Percentiles rank a stretch among this genome's conserved stretches.
These are phyloP conservation scores for Pichia scutulata DNA, from an alignment of 805 yeast genomes.

Conservation along the genomic window DNA sequence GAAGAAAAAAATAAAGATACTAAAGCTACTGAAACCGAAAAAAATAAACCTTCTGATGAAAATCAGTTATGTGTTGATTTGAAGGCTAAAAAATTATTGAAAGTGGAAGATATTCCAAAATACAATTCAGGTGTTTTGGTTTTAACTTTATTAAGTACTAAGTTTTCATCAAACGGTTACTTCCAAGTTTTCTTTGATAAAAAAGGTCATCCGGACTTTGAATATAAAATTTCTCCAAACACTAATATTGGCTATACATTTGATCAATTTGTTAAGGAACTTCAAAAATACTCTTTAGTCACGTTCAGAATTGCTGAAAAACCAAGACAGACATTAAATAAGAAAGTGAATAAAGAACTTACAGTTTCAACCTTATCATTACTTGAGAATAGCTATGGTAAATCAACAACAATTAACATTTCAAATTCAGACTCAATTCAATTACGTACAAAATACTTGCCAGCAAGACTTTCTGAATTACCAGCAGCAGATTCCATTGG, in stretches of 20 bases:
- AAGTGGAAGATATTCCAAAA: slow-evolving; percentile 48
- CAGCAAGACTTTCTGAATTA: slow-evolving; percentile 49
- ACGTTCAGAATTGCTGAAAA: slow-evolving; percentile 56
- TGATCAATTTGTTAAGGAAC: slow-evolving; percentile 69
- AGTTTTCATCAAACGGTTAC: slow-evolving; percentile 47
- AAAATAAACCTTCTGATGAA: slow-evolving; percentile 23
- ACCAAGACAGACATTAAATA: slow-evolving; percentile 44
- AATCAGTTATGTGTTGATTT: slow-evolving; percentile 22
- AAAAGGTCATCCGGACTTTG: slow-evolving; percentile 56
- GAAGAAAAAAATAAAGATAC: slow-evolving; percentile 23
- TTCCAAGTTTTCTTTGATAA: slow-evolving; percentile 76
- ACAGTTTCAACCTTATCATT: slow-evolving; percentile 61
- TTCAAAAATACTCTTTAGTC: slow-evolving; percentile 58
- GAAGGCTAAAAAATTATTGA: slow-evolving; percentile 40
- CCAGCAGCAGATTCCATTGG: slow-evolving; percentile 71
- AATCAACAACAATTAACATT: slow-evolving; percentile 50
- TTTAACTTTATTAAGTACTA: slow-evolving; percentile 54
- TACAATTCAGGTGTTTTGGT: slow-evolving; percentile 73
- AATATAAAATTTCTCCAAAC: slow-evolving; percentile 42
- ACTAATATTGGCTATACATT: slow-evolving; percentile 41
- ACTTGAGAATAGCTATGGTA: slow-evolving; percentile 54
- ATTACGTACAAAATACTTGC: slow-evolving; percentile 70
- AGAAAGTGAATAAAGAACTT: slow-evolving; percentile 52
- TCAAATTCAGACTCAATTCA: slow-evolving; percentile 43
- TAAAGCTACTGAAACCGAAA: slow-evolving; percentile 18